Evolutionary conservation across 73 alveolate species (phyloP), one percentile per base, ranked within the genome.

Genomic region (Paramecium pentaurelia): DNA sequence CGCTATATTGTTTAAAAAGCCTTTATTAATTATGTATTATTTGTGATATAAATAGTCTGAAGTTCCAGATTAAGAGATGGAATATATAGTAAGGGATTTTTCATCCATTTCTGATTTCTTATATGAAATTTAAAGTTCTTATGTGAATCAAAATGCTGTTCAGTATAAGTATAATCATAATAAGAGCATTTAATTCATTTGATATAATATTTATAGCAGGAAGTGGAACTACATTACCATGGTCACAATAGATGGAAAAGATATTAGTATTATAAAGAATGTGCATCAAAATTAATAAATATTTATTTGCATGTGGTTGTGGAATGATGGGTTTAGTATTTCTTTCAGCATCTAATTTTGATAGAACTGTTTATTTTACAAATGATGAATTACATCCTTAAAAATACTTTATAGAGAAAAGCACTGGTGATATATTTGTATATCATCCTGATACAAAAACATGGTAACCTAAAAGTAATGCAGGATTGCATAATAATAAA

Each of bases 301-400:
- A 80, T 47, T 80, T 42, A 28, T 80, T 80, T 45, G 91, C 91
- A 4, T 80, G 77, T 22, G 91, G 91, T 14, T 80, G 64, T 44
- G 91, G 64, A 27, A 80, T 80, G 91, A 32, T 80, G 58, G 44
- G 77, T 5, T 80, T 80, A 80, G 91, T 80, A 27, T 80, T 80
- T 80, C 42, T 80, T 6, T 80, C 91, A 0, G 91, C 91, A 12
- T 80, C 91, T 44, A 80, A 80, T 16, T 44, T 80, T 49, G 91
- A 80, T 80, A 42, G 91, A 49, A 80, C 91, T 45, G 91, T 80
- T 27, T 80, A 80, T 49, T 80, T 80, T 80, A 80, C 91, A 14
- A 80, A 49, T 45, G 75, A 80, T 49, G 87, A 38, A 25, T 36
- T 80, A 11, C 28, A 42, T 42, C 91, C 71, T 18, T 45, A 40